These are phyloP conservation scores for Pyricularia sp. DNA, from an alignment of 2,329 filamentous ascomycete genomes.

Conservation along the genomic window DNA sequence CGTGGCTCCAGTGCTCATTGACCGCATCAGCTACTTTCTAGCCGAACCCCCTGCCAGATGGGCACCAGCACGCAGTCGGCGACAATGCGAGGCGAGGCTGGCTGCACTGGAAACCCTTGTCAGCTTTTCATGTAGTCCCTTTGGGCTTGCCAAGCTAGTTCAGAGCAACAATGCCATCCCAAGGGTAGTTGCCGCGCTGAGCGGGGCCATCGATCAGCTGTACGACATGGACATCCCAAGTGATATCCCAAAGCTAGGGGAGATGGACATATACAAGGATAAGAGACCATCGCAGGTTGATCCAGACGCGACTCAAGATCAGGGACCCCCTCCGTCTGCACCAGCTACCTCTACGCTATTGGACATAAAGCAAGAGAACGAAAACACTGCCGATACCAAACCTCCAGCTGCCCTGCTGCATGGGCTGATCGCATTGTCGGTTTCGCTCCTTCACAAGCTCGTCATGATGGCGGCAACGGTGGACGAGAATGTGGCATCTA, in stretches of 20 bases:
- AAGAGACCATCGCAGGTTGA: constrained; percentile 6
- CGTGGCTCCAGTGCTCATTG: constrained; percentile 41
- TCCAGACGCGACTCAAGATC: constrained; percentile 3
- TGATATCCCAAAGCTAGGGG: not conserved
- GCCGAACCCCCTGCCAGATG: constrained; percentile 40
- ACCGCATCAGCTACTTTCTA: constrained; percentile 54
- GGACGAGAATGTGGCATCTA: constrained; percentile 54
- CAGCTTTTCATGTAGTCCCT: constrained; percentile 51
- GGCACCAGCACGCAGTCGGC: constrained; percentile 22
- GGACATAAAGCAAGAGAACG: not conserved
- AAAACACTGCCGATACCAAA: not conserved
- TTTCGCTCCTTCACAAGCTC: constrained; percentile 41
- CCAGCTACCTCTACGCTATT: not conserved
- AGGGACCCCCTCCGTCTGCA: not conserved
- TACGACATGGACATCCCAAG: constrained; percentile 47
- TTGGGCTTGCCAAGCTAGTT: constrained; percentile 58
- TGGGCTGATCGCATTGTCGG: constrained; percentile 36
- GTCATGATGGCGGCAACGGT: constrained; percentile 35
- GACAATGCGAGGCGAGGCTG: constrained; percentile 31
- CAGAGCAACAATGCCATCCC: constrained; percentile 62
- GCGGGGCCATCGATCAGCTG: constrained; percentile 61
- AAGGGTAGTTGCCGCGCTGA: constrained; percentile 58
- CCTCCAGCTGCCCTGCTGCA: constrained; percentile 21
- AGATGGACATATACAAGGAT: not conserved
- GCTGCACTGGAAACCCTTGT: constrained; percentile 43